A percentile compares a stretch with the other conserved stretches of the same genome.
Evolutionary conservation across 495 filamentous ascomycete genomes (phyloP).

Genomic region (Sphaerosporella brunnea): DNA sequence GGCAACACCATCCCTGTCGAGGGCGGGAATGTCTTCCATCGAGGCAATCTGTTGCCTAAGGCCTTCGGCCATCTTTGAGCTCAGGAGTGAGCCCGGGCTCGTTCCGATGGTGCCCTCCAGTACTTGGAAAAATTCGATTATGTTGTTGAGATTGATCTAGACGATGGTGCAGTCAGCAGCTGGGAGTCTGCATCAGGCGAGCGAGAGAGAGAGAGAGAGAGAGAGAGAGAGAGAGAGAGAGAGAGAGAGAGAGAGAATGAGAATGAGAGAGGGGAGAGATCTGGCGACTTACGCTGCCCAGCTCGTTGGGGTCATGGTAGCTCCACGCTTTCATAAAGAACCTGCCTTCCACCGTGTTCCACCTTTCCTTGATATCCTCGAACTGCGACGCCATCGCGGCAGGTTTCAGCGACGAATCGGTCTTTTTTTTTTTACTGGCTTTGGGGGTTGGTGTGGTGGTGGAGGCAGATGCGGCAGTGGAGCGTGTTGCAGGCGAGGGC

Average conservation of each 20-base stretch:
- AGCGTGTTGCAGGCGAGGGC: background rate
- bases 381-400: background rate
- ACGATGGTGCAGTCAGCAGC: background rate
- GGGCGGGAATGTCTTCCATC: no score
- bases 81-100: no score
- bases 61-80: no score
- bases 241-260: no score
- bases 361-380: background rate
- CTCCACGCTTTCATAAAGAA: slow-evolving; percentile 3
- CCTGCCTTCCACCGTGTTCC: background rate
- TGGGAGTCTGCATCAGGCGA: background rate
- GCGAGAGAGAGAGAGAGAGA: background rate
- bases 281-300: background rate
- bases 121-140: no score
- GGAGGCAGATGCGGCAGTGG: background rate
- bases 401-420: background rate
- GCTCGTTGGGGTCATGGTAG: background rate
- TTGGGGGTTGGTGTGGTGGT: background rate
- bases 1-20: no score
- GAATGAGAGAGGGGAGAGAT: no score
- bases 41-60: no score
- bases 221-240: background rate
- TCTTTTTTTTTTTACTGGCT: background rate
- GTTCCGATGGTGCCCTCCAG: no score
- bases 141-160: background rate